Conservation (phyloP, 2,329 filamentous ascomycete species). For the Apiospora sp. region DNA sequence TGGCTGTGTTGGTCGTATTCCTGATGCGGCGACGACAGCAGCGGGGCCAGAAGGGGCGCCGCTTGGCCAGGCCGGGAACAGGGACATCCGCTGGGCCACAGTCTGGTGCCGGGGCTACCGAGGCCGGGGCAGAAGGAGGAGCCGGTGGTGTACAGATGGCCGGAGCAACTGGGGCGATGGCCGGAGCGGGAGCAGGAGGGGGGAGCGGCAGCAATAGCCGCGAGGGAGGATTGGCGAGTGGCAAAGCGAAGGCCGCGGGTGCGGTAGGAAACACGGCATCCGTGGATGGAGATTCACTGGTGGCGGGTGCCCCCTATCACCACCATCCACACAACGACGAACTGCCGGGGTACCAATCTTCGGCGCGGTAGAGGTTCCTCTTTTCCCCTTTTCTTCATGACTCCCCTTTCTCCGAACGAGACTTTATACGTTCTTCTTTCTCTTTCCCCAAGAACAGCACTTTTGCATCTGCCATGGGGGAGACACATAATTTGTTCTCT, state of each 20-base stretch:
- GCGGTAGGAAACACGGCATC: not conserved
- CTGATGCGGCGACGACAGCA: not conserved
- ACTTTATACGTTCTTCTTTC: not conserved
- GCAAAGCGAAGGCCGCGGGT: not conserved
- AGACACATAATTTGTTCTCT: not conserved
- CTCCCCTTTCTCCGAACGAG: not conserved
- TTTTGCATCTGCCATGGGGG: not conserved
- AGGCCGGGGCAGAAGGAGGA: not conserved
- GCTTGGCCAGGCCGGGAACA: not conserved
- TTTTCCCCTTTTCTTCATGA: not conserved
- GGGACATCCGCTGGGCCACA: not conserved
- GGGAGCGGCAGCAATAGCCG: not conserved
- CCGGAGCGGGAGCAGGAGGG: not conserved
- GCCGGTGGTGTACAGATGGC: not conserved
- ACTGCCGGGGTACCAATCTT: not conserved
- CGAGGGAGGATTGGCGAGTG: not conserved
- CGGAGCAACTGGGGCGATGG: not conserved
- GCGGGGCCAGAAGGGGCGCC: not conserved
- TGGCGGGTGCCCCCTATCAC: not conserved
- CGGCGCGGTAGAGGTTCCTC: not conserved
- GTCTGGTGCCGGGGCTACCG: not conserved
- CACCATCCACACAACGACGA: not conserved
- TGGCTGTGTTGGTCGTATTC: not conserved
- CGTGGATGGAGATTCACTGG: not conserved
- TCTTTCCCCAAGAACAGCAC: not conserved